A percentile compares a stretch with the other conserved stretches of the same genome.
Evolutionary conservation across 2,329 filamentous ascomycete genomes (phyloP).

Genomic region (Beauveria sp.): DNA sequence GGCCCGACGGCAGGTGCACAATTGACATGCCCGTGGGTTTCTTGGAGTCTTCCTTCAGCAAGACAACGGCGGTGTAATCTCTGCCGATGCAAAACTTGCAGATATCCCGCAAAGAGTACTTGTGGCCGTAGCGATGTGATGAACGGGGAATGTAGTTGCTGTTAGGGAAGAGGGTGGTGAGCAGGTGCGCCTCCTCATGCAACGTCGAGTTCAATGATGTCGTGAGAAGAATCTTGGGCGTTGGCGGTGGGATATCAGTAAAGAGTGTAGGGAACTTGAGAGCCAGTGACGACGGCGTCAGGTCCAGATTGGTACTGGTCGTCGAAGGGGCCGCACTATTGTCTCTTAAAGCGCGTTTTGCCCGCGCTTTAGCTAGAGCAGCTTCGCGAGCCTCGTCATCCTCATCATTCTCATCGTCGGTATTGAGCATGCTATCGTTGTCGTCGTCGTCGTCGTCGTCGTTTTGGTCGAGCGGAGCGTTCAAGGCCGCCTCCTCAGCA

Average conservation of each 20-base stretch:
- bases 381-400: constrained; percentile 40
- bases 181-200: constrained; percentile 70
- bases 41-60: constrained; percentile 87
- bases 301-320: constrained; percentile 55
- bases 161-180: constrained; percentile 81
- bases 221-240: constrained; percentile 85
- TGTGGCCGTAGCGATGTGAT: constrained; percentile 75
- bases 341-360: constrained; percentile 38
- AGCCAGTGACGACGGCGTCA: constrained; percentile 52
- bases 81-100: constrained; percentile 74
- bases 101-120: constrained; percentile 89
- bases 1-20: constrained; percentile 74
- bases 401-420: constrained; percentile 47
- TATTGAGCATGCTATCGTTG: constrained; percentile 74
- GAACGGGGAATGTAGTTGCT: constrained; percentile 79
- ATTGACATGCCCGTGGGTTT: constrained; percentile 74
- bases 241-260: constrained; percentile 47
- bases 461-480: constrained; percentile 30
- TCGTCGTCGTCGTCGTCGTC: constrained; percentile 40
- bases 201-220: constrained; percentile 84
- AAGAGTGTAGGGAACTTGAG: constrained; percentile 58
- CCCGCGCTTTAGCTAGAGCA: constrained; percentile 34
- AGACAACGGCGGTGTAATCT: constrained; percentile 74
- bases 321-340: constrained; percentile 50
- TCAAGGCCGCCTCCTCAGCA: constrained; percentile 39